These are phyloP conservation scores for Silene uniflora DNA, from an alignment of 148 eudicot genomes.

Conservation along the genomic window DNA sequence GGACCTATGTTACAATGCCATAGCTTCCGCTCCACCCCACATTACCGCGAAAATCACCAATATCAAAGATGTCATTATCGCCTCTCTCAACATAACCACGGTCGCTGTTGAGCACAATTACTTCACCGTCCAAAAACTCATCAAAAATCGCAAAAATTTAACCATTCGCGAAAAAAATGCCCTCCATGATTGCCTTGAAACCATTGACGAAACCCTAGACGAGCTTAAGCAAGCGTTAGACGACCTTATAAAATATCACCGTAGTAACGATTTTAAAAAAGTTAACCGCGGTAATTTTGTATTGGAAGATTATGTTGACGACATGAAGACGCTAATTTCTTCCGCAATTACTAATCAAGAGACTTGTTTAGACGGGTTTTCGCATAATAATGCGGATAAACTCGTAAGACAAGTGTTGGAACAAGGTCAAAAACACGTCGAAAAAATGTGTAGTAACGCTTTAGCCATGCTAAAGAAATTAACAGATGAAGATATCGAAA, in stretches of 20 bases:
- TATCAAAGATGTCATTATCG: constrained; percentile 48
- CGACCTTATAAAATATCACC: constrained; percentile 44
- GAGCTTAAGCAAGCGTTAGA: constrained; percentile 42
- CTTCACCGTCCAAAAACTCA: constrained; percentile 35
- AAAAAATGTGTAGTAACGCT: constrained; percentile 68
- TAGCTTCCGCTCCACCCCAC: constrained; percentile 34
- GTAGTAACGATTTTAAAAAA: constrained; percentile 14
- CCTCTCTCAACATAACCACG: constrained; percentile 47
- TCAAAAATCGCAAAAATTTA: constrained; percentile 17
- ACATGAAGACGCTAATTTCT: constrained; percentile 59
- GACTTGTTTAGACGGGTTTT: constrained; percentile 74
- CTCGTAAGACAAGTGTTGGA: constrained; percentile 37
- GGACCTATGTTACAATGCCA: constrained; percentile 57
- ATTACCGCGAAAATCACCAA: constrained; percentile 28
- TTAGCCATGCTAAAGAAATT: constrained; percentile 73
- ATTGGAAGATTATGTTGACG: constrained; percentile 44
- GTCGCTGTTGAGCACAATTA: constrained; percentile 40
- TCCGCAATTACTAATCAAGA: constrained; percentile 82
- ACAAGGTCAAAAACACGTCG: constrained; percentile 41
- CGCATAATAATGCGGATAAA: constrained; percentile 49
- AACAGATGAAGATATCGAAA: constrained; percentile 49
- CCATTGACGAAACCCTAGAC: constrained; percentile 58
- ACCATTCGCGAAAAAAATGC: constrained; percentile 50
- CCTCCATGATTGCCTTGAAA: constrained; percentile 63
- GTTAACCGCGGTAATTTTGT: constrained; percentile 24